These are phyloP conservation scores for Symbiodinium pilosum DNA, from an alignment of 73 alveolate species.

Conservation along the genomic window DNA sequence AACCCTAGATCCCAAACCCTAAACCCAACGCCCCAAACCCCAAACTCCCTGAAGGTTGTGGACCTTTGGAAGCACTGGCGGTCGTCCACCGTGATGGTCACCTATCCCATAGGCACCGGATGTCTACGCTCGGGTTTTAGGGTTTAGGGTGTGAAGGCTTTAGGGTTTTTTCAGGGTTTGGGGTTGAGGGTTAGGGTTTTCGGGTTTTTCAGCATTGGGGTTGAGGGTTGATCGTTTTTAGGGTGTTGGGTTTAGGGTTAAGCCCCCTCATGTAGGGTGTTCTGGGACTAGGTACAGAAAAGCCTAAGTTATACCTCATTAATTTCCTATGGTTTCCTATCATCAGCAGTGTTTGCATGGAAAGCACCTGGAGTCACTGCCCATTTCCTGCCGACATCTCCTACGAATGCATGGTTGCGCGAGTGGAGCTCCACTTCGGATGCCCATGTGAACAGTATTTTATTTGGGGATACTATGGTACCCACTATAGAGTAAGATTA, in stretches of 20 bases:
- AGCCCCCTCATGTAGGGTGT: too few relatives aligned
- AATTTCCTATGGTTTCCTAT: too few relatives aligned
- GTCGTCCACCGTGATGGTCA: slow-evolving; percentile 67
- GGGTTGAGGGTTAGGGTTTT: neutral
- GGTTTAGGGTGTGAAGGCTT: neutral
- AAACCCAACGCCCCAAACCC: too few relatives aligned
- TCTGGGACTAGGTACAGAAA: too few relatives aligned
- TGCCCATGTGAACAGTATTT: too few relatives aligned
- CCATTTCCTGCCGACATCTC: neutral
- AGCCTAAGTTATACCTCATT: too few relatives aligned
- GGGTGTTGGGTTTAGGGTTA: neutral
- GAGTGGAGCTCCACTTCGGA: neutral
- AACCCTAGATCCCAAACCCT: too few relatives aligned
- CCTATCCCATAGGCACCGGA: slow-evolving; percentile 83
- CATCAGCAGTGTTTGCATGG: too few relatives aligned
- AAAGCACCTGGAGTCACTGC: neutral
- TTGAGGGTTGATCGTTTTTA: neutral
- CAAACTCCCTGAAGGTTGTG: neutral
- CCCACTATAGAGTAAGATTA: too few relatives aligned
- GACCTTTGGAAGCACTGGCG: slow-evolving; percentile 92
- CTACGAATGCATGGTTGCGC: neutral
- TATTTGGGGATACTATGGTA: too few relatives aligned
- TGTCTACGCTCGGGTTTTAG: neutral
- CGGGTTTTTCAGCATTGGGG: neutral
- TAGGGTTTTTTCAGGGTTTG: neutral